Evolutionary conservation across 176 grass and related monocot species (phyloP).

Genomic region (Puccinellia tenuiflora): DNA sequence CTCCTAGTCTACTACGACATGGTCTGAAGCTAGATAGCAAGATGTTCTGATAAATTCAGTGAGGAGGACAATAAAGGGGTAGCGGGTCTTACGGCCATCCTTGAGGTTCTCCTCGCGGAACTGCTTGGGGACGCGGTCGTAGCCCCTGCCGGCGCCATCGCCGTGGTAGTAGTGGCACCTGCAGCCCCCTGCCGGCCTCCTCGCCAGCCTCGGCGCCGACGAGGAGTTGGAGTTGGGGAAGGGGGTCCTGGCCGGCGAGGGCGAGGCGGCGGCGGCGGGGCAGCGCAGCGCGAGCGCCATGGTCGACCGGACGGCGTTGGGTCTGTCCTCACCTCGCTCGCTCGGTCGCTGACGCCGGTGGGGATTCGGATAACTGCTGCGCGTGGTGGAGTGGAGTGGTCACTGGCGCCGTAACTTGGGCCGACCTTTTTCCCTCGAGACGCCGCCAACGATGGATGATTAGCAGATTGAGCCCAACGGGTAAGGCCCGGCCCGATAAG

Average conservation of each 20-base stretch:
- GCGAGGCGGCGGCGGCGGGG: conserved; percentile 27
- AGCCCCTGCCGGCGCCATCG: conserved; percentile 36
- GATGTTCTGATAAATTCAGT: not conserved
- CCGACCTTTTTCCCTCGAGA: no score
- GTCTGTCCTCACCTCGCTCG: not conserved
- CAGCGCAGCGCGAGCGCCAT: conserved; percentile 33
- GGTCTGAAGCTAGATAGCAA: not conserved
- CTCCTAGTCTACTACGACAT: not conserved
- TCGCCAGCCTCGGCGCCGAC: not conserved
- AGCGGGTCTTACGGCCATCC: conserved; percentile 50
- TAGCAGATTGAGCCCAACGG: no score
- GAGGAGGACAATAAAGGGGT: not conserved
- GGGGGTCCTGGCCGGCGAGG: not conserved
- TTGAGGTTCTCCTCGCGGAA: conserved; percentile 83
- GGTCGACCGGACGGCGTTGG: not conserved
- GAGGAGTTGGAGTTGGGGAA: not conserved
- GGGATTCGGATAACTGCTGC: not conserved
- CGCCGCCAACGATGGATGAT: no score
- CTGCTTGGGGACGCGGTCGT: conserved; percentile 71
- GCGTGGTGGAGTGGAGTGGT: no score
- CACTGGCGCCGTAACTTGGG: no score
- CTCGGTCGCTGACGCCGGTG: not conserved
- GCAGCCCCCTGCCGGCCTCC: conserved; percentile 9
- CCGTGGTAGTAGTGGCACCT: conserved; percentile 29
- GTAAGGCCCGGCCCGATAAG: no score